A percentile compares a stretch with the other conserved stretches of the same genome.
Conservation (phyloP, 1,139 yeast genomes). For the Kluyveromyces marxianus region DNA sequence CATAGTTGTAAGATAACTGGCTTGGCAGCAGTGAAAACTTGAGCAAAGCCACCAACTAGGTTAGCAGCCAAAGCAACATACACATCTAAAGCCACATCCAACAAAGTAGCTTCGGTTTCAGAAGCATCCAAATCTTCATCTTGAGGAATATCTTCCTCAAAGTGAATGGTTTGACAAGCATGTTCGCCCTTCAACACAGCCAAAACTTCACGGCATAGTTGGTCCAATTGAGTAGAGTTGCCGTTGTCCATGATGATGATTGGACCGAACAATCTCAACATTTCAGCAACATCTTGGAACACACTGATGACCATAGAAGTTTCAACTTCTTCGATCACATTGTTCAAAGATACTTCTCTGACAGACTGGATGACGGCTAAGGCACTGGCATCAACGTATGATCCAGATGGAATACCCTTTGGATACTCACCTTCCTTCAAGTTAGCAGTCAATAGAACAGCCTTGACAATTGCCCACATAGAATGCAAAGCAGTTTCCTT, state of each 20-base stretch:
- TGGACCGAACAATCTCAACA: constrained; percentile 67
- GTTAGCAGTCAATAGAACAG: constrained; percentile 53
- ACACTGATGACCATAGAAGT: constrained; percentile 71
- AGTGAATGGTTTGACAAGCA: constrained; percentile 66
- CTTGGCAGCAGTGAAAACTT: constrained; percentile 67
- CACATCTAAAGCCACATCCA: constrained; percentile 82
- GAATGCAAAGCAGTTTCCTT: constrained; percentile 80
- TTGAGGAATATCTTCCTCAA: constrained; percentile 43
- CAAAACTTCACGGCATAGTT: constrained; percentile 63
- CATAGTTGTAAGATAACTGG: constrained; percentile 55
- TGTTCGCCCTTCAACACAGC: constrained; percentile 72
- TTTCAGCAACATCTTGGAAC: constrained; percentile 67
- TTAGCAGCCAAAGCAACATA: constrained; percentile 68
- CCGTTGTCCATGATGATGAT: constrained; percentile 55
- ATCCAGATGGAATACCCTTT: constrained; percentile 62
- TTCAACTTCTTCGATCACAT: constrained; percentile 74
- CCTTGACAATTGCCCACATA: constrained; percentile 74
- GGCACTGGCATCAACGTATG: constrained; percentile 52
- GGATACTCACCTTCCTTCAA: constrained; percentile 50
- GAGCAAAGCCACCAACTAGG: constrained; percentile 58
- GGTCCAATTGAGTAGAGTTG: constrained; percentile 55
- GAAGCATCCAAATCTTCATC: constrained; percentile 61
- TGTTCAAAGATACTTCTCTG: constrained; percentile 55
- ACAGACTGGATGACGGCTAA: constrained; percentile 57
- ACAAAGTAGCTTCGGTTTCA: constrained; percentile 79